These are phyloP conservation scores for Hypoxylon sp. DNA, from an alignment of 2,329 filamentous ascomycete species.

Conservation along the genomic window DNA sequence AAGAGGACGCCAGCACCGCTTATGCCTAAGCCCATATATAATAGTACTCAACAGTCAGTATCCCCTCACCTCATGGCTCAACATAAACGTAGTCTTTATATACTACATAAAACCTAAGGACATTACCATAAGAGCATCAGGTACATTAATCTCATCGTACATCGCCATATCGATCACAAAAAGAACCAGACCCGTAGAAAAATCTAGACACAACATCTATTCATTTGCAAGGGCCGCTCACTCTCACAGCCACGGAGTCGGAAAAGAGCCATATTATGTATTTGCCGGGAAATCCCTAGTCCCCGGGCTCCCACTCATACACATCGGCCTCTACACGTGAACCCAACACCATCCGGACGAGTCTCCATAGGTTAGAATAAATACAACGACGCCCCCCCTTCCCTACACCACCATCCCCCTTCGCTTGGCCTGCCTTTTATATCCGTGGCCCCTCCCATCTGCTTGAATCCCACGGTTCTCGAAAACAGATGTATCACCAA, in stretches of 20 bases:
- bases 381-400: conserved; percentile 33
- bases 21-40: neutral
- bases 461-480: conserved; percentile 5
- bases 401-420: conserved; percentile 3
- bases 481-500: conserved; percentile 29
- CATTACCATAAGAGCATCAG: neutral
- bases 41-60: neutral
- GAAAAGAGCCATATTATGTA: conserved; percentile 46
- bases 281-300: conserved; percentile 32
- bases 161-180: neutral
- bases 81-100: no score
- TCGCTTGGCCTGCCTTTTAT: conserved; percentile 44
- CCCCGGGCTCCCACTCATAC: conserved; percentile 22
- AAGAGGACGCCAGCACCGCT: neutral
- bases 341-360: conserved; percentile 3
- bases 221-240: conserved; percentile 1
- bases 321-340: conserved; percentile 17
- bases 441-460: conserved; percentile 16
- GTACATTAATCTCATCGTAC: neutral
- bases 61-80: no score
- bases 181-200: neutral
- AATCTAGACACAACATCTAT: conserved; percentile 16
- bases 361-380: conserved; percentile 32
- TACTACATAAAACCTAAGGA: neutral
- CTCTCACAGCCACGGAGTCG: conserved; percentile 1